Evolutionary conservation across 2,329 filamentous ascomycete species (phyloP).

Genomic region (Aspergillus felis): DNA sequence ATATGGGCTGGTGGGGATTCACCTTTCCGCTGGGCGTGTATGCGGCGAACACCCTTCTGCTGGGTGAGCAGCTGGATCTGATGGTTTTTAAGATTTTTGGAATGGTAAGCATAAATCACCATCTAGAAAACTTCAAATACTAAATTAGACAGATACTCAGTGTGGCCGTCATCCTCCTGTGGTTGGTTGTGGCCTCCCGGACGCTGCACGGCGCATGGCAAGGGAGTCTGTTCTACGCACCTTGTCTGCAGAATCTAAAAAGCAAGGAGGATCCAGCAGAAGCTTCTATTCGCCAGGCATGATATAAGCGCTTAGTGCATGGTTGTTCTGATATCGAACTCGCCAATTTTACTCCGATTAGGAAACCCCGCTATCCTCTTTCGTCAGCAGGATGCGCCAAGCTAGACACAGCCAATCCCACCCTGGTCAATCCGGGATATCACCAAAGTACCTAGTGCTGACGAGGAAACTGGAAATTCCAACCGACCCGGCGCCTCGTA

Average conservation of each 20-base stretch:
- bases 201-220: constrained; percentile 44
- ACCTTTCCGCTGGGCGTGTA: constrained; percentile 55
- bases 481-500: neutral
- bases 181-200: constrained; percentile 46
- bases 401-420: neutral
- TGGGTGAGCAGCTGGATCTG: constrained; percentile 47
- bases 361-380: neutral
- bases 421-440: neutral
- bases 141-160: constrained; percentile 39
- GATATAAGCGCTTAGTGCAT: neutral
- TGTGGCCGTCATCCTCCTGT: constrained; percentile 46
- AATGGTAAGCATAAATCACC: constrained; percentile 29
- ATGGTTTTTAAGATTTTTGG: constrained; percentile 52
- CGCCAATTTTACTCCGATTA: neutral
- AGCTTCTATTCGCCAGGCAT: constrained; percentile 2
- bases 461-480: neutral
- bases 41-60: constrained; percentile 32
- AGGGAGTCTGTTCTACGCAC: constrained; percentile 48
- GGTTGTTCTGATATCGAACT: neutral
- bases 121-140: neutral
- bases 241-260: constrained; percentile 42
- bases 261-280: constrained; percentile 13
- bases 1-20: constrained; percentile 60
- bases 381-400: neutral
- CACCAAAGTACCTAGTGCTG: neutral